Conservation (phyloP, 805 yeast genomes). For the Millerago galiae region DNA sequence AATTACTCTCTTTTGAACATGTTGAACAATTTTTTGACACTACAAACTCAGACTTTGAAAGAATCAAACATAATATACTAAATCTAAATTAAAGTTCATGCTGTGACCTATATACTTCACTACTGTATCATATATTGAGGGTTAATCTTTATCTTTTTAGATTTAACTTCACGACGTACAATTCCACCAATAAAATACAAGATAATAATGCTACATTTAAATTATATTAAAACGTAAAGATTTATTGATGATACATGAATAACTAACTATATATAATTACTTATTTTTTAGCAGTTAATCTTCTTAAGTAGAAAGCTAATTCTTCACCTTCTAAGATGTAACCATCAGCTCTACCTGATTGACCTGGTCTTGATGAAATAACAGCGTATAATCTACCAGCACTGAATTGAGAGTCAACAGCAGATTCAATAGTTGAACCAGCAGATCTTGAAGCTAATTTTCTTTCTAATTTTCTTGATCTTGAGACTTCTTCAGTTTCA, state of each 20-base stretch:
- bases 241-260: constrained; percentile 22
- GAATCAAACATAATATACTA: too few species aligned
- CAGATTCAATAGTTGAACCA: constrained; percentile 75
- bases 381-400: constrained; percentile 99
- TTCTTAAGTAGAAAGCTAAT: constrained; percentile 99
- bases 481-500: constrained; percentile 45
- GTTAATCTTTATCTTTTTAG: too few species aligned
- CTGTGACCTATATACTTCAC: too few species aligned
- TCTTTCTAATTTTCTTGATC: constrained; percentile 77
- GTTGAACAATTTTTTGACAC: too few species aligned
- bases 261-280: constrained; percentile 10
- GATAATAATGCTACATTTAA: not conserved
- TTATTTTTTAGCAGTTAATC: constrained; percentile 99
- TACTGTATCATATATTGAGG: too few species aligned
- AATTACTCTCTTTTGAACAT: too few species aligned
- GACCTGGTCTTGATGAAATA: constrained; percentile 99
- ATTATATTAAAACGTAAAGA: constrained; percentile 19
- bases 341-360: constrained; percentile 99
- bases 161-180: too few species aligned
- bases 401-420: constrained; percentile 94
- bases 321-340: constrained; percentile 99
- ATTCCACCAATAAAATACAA: not conserved
- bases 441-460: constrained; percentile 91
- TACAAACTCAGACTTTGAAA: too few species aligned
- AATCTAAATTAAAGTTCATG: too few species aligned